Conservation (phyloP, 768 basidiomycete species). For the Auriscalpium vulgare region DNA sequence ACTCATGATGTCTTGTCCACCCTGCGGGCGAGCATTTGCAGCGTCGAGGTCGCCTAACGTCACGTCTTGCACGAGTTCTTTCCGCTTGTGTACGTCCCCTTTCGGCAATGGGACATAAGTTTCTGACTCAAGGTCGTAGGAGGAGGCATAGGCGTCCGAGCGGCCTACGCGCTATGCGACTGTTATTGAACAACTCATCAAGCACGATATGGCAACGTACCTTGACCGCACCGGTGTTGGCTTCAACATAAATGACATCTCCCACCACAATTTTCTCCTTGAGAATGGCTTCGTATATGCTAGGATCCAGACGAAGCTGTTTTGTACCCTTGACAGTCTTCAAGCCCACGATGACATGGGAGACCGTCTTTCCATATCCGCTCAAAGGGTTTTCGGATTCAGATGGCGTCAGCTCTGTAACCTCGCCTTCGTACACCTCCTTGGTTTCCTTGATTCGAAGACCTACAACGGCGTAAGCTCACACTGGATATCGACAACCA, state of each 20-base stretch:
- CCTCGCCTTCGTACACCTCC: conserved; percentile 97
- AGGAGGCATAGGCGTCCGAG: conserved; percentile 95
- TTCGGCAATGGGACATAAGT: conserved; percentile 97
- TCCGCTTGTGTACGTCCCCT: conserved; percentile 92
- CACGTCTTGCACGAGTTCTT: conserved; percentile 92
- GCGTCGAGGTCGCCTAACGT: conserved; percentile 93
- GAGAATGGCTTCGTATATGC: conserved; percentile 93
- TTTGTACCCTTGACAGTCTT: conserved; percentile 87
- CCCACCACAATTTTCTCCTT: conserved; percentile 97
- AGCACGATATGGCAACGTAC: conserved; percentile 31
- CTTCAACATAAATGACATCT: conserved; percentile 94
- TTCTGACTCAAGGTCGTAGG: conserved; percentile 96
- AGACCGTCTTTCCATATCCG: conserved; percentile 97
- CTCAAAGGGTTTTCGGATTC: conserved; percentile 96
- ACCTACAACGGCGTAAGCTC: conserved; percentile 36
- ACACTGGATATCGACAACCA: background rate
- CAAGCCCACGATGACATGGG: conserved; percentile 93
- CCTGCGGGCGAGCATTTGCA: conserved; percentile 92
- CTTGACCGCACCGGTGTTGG: conserved; percentile 92
- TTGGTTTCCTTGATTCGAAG: conserved; percentile 98
- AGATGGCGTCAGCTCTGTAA: conserved; percentile 92
- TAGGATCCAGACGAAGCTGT: conserved; percentile 88
- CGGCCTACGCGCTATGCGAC: conserved; percentile 76
- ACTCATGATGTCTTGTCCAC: conserved; percentile 98
- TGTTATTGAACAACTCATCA: background rate